Evolutionary conservation across 1,284 basidiomycete genomes (phyloP).

Genomic region (Dichomitus squalens): DNA sequence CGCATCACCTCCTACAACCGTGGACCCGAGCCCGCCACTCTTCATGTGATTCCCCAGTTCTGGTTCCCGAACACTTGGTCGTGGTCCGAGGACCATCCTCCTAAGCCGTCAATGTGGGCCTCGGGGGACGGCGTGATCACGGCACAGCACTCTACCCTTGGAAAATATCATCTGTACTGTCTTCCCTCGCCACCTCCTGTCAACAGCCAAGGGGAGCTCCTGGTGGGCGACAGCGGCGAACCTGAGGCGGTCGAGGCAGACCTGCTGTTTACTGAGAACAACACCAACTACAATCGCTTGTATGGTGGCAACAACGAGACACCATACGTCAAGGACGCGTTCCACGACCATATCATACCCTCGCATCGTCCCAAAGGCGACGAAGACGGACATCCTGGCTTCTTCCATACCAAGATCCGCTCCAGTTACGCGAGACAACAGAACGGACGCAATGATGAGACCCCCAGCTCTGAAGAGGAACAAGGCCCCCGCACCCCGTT

Average conservation of each 20-base stretch:
- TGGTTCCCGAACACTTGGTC: constrained; percentile 99
- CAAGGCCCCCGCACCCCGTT: constrained; percentile 60
- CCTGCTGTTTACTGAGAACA: constrained; percentile 93
- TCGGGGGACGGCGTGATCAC: constrained; percentile 69
- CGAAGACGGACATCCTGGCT: constrained; percentile 33
- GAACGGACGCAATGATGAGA: constrained; percentile 23
- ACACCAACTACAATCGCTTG: constrained; percentile 92
- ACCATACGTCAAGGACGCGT: constrained; percentile 94
- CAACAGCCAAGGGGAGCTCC: constrained; percentile 54
- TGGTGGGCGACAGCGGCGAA: constrained; percentile 63
- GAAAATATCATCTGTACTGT: constrained; percentile 84
- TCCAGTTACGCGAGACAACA: constrained; percentile 44
- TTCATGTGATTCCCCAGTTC: constrained; percentile 94
- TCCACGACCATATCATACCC: constrained; percentile 95
- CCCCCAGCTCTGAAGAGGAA: constrained; percentile 34
- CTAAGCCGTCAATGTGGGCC: constrained; percentile 72
- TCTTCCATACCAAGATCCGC: constrained; percentile 51
- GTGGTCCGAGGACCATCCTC: constrained; percentile 84
- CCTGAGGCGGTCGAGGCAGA: constrained; percentile 74
- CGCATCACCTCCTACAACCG: constrained; percentile 97
- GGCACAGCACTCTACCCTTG: constrained; percentile 74
- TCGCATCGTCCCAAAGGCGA: constrained; percentile 68
- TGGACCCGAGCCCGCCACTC: constrained; percentile 92
- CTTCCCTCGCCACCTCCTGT: constrained; percentile 92
- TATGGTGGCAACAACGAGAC: constrained; percentile 87